phyloP scores from a whole-genome alignment of 441 rosid genomes.

The Pelargonium citronellum region DNA sequence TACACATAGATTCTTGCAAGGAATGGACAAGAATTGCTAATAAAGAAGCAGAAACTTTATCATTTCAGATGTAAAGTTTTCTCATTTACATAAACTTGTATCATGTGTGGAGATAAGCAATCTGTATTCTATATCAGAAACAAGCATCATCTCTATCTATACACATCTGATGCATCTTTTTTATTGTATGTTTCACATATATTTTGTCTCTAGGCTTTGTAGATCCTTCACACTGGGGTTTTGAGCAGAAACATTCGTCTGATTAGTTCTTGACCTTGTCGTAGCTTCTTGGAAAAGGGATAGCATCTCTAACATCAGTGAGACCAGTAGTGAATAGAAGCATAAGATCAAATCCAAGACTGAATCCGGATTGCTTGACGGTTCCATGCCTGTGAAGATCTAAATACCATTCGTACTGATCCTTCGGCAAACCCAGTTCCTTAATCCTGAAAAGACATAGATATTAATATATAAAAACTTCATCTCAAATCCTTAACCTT shows the following conservation, averaged over 20 bases:
- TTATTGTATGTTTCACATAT: background rate
- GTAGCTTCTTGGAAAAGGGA: slow-evolving; percentile 65
- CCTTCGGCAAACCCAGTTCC: slow-evolving; percentile 42
- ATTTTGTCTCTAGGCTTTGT: background rate
- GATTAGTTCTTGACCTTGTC: slow-evolving; percentile 45
- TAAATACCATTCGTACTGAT: slow-evolving; percentile 72
- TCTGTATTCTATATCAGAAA: background rate
- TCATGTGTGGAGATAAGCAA: background rate
- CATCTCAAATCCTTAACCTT: background rate
- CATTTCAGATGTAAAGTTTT: background rate
- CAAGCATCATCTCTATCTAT: background rate
- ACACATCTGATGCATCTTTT: too few relatives aligned
- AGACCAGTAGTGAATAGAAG: slow-evolving; percentile 65
- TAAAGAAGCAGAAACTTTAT: background rate
- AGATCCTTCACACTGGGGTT: background rate
- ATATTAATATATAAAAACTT: too few relatives aligned
- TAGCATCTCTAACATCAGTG: slow-evolving; percentile 62
- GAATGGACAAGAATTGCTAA: background rate
- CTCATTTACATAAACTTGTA: slow-evolving; percentile 3
- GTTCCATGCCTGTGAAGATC: slow-evolving; percentile 82
- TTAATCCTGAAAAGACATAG: slow-evolving; percentile 42
- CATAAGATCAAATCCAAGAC: slow-evolving; percentile 61
- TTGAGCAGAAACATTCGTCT: background rate
- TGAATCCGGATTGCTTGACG: slow-evolving; percentile 71
- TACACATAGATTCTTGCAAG: slow-evolving; percentile 21